Evolutionary conservation across 169 alveolate genomes (phyloP), one percentile per base, ranked within the genome.

Genomic region (Plasmodium blacklocki): DNA sequence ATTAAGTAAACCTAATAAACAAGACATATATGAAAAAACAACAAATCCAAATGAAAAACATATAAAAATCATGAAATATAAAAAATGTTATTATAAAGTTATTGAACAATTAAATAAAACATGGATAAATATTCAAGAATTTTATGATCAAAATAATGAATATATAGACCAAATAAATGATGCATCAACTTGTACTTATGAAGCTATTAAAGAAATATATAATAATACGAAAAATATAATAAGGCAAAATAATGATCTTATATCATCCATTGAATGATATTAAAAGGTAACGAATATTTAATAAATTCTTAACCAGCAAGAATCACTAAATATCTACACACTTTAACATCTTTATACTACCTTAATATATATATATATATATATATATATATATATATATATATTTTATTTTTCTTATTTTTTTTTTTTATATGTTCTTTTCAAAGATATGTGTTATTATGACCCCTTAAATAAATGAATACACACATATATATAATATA

Each of bases 81-180:
- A 76, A 76, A 76, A 76, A 11, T 50, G 71, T 43, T 76, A 76
- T 68, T 76, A 63, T 54, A 76, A 76, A 49, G 73, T 76, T 76
- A 58, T 76, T 43, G 89, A 76, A 43, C 89, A 76, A 50, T 49
- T 76, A 21, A 76, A 67, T 56, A 76, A 76, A 76, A 43, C 66
- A 32, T 76, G 89, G 89, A 70, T 76, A 3, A 32, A 54, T 9
- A 76, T 76, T 63, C 89, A 76, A 58, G 76, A 76, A 64, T 76
- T 76, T 49, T 76, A 76, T 21, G 76, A 76, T 29, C 75, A 58
- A 32, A 62, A 76, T 50, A 62, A 63, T 39, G 89, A 76, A 39
- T 59, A 76, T 19, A 76, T 76, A 49, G 89, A 76, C 11, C 39
- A 76, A 50, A 29, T 50, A 14, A 45, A 62, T 12, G 52, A 23